Base-by-base conservation (phyloP, 495 filamentous ascomycete genomes). In the Xylaria intraflava region DNA sequence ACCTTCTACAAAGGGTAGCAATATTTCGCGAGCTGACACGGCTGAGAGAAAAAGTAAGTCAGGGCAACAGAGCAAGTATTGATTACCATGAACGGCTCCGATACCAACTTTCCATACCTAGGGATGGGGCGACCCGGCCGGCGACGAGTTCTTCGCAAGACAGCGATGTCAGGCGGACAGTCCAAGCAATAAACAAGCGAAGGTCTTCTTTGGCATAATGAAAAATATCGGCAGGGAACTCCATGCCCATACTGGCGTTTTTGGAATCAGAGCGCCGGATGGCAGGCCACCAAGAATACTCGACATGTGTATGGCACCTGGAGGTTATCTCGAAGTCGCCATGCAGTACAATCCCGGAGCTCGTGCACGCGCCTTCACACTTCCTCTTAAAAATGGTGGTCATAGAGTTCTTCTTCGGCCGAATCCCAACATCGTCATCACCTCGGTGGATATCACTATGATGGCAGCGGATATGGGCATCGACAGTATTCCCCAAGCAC, bases 221-320 rank as follows among this genome's bases (percentile, higher is more conserved):
- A 49, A 40, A 40, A 20, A 19, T 1, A 48, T 65, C 6, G 59
- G 49, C 5, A 6, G 27, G 9, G 51, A 62, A 14, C 35, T 65
- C 23, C 58, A 60, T 11, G 36, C 40, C 29, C 31, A 44, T 12
- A 46, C 52, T 7, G 65, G 70, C 42, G 70, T 61, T 31, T 62
- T 66, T 3, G 66, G 71, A 61, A 74, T 76, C 65, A 45, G 53
- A 19, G 31, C 59, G 1, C 65, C 69, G 27, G 14, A 59, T 72
- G 53, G 50, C 66, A 12, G 7, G 17, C 8, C 39, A 11, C 10
- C 70, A 59, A 36, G 33, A 19, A 69, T 79, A 29, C 72, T 84
- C 1, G 77, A 84, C 56, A 60, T 83, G 36, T 83, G 81, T 60
- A 77, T 79, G 69, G 81, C 80, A 0, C 81, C 80, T 1, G 79